Percentiles rank a stretch among this genome's conserved stretches.
phyloP scores from a whole-genome alignment of 306 rosid genomes.

The Inga leiocalycina region DNA sequence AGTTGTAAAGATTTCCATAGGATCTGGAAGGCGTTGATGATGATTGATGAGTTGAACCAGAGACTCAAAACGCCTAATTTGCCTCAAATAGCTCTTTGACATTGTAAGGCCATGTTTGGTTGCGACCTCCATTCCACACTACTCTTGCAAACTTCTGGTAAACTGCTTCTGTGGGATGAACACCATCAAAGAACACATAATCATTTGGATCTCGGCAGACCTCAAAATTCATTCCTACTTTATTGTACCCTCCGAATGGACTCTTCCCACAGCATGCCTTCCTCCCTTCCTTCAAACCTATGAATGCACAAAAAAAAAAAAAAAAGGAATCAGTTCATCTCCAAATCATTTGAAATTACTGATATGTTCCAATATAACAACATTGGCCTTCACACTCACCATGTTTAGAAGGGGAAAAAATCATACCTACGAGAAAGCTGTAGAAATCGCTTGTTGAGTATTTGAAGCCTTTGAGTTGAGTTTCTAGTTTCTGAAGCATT shows the following conservation, averaged over 20 bases:
- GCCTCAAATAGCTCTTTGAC: background rate
- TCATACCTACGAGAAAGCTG: constrained; percentile 36
- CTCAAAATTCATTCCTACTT: background rate
- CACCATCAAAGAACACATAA: background rate
- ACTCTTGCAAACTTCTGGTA: background rate
- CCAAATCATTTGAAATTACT: no score
- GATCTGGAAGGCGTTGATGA: no score
- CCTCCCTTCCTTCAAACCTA: background rate
- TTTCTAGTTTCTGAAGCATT: constrained; percentile 36
- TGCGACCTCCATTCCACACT: background rate
- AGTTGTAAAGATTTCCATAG: no score
- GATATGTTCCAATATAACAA: background rate
- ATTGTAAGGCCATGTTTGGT: background rate
- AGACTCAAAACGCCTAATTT: background rate
- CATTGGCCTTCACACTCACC: constrained; percentile 31
- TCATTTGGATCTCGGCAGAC: background rate
- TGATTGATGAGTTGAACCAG: no score
- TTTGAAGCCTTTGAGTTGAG: constrained; percentile 51
- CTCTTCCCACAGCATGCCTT: background rate
- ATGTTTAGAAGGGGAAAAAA: constrained; percentile 45
- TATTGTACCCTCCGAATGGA: background rate
- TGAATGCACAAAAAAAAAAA: background rate
- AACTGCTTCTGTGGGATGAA: background rate
- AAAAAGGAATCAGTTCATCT: background rate
- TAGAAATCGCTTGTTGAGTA: constrained; percentile 46